Evolutionary conservation across 2,329 filamentous ascomycete species (phyloP).

Genomic region (Botrytis galanthina): DNA sequence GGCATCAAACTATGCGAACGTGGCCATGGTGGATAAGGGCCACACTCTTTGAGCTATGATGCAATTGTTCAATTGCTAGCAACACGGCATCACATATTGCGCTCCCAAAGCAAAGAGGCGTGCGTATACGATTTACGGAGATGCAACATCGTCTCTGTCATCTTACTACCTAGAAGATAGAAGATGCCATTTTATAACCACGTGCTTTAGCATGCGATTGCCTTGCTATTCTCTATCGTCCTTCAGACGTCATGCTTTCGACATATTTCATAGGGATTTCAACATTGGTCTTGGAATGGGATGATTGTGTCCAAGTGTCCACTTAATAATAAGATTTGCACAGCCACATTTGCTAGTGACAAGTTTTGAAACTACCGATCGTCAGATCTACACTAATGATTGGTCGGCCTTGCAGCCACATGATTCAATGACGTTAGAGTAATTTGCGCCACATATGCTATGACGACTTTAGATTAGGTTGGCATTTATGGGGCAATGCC

Average conservation of each 20-base stretch:
- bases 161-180: background rate
- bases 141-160: background rate
- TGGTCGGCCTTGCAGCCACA: slow-evolving; percentile 14
- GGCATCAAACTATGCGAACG: background rate
- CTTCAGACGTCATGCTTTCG: slow-evolving; percentile 7
- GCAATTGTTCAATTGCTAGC: background rate
- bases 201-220: background rate
- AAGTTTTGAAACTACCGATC: background rate
- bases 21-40: too few relatives aligned
- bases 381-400: background rate
- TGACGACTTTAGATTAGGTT: slow-evolving; percentile 16
- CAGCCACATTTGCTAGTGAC: background rate
- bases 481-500: background rate
- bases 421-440: background rate
- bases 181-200: background rate
- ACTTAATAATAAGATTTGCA: background rate
- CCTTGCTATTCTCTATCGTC: background rate
- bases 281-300: background rate
- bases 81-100: background rate
- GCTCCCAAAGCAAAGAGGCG: background rate
- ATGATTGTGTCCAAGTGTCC: background rate
- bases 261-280: background rate
- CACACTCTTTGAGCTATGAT: background rate
- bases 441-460: background rate
- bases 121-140: background rate